phyloP scores from a whole-genome alignment of 2,329 filamentous ascomycete genomes.

The Fusarium brevicatenulatum region DNA sequence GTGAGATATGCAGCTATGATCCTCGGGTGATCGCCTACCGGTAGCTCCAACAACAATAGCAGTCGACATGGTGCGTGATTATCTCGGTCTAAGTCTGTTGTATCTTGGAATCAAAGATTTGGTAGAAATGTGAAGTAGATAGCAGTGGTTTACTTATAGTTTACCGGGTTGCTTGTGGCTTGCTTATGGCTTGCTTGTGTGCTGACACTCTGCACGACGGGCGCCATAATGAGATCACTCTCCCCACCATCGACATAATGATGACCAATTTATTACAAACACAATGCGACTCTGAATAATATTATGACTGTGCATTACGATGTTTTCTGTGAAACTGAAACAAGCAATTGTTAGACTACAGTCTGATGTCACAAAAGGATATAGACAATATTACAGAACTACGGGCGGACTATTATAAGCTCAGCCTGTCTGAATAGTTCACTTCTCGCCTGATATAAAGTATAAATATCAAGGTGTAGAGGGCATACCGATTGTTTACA shows the following conservation, averaged over 20 bases:
- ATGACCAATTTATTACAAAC: background rate
- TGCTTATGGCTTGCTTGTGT: background rate
- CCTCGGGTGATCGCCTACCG: background rate
- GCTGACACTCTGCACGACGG: background rate
- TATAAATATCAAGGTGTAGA: accelerated
- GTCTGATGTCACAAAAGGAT: background rate
- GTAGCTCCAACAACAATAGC: constrained; percentile 16
- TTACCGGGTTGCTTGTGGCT: background rate
- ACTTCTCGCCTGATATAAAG: background rate
- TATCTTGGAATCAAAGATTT: background rate
- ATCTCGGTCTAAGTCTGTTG: accelerated
- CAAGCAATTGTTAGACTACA: background rate
- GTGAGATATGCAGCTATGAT: background rate
- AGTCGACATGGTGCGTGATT: background rate
- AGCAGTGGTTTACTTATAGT: background rate
- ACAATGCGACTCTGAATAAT: background rate
- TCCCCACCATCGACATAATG: background rate
- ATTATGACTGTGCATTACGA: background rate
- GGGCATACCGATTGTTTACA: accelerated
- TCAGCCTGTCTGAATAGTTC: background rate
- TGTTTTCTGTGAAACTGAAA: background rate
- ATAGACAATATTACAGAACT: too few species aligned
- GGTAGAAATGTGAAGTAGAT: background rate
- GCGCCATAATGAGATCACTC: background rate
- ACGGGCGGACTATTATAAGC: too few species aligned